Conservation (phyloP, 371 early-diverging fungal genomes). For the Batkoa obscura region DNA sequence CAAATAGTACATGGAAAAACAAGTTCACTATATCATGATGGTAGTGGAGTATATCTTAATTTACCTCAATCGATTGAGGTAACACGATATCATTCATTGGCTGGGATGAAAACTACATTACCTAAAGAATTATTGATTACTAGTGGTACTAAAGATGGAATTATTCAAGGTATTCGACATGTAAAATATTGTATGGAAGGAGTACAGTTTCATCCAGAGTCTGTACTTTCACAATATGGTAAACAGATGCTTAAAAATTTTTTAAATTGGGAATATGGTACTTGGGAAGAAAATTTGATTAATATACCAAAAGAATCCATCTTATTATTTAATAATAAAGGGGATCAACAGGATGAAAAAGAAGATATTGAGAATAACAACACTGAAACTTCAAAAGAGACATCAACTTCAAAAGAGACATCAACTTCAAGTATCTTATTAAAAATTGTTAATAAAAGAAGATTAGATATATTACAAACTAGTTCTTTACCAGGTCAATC, state of each 20-base stretch:
- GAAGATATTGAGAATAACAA: background rate
- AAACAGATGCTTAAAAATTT: constrained; percentile 72
- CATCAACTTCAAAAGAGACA: too few species aligned
- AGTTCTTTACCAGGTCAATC: constrained; percentile 54
- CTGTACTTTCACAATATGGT: constrained; percentile 81
- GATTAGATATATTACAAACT: constrained; percentile 51
- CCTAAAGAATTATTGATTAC: constrained; percentile 73
- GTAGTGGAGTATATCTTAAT: constrained; percentile 60
- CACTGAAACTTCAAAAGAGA: background rate
- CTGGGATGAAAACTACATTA: constrained; percentile 62
- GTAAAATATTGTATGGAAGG: constrained; percentile 74
- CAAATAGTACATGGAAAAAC: constrained; percentile 93
- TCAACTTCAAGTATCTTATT: constrained; percentile 26
- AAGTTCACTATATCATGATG: constrained; percentile 69
- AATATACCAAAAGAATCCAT: background rate
- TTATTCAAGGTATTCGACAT: constrained; percentile 91
- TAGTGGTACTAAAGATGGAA: constrained; percentile 61
- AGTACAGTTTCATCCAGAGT: constrained; percentile 94
- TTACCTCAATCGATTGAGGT: constrained; percentile 64
- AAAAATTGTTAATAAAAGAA: constrained; percentile 56
- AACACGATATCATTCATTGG: constrained; percentile 91
- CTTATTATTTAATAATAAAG: background rate
- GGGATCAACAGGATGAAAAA: background rate
- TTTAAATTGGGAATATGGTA: constrained; percentile 60
- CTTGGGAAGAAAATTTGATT: constrained; percentile 50